Base-by-base conservation (phyloP, 345 rosid genomes). In the Syzygium aromaticum region DNA sequence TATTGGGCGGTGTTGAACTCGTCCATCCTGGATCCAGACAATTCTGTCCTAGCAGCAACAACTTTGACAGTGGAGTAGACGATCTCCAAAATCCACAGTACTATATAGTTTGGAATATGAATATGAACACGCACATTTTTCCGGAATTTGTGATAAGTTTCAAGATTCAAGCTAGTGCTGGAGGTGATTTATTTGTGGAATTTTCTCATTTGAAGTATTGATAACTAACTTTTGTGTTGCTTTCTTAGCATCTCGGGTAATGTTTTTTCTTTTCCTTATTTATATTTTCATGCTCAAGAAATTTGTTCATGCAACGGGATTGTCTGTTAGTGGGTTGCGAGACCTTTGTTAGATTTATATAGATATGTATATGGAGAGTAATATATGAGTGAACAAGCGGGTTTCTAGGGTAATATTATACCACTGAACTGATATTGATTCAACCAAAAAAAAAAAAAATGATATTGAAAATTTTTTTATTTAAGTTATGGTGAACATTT, bases 121-220 rank as follows among this genome's bases (percentile, higher is more conserved):
- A 98, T 92, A 89, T 94, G 92, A 94, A 90, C 91, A 92, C 99
- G 15, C 99, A 96, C 88, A 90, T 98, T 82, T 92, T 90, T 89
- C 98, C 99, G 0, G 99, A 98, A 89, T 96, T 90, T 92, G 92
- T 95, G 90, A 93, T 98, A 90, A 96, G 96, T 94, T 98, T 95
- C 98, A 98, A 93, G 95, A 89, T 92, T 91, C 89, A 92, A 27
- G 77, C 95, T 84, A 89, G 54, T 87, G 90, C 88, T 90, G 93
- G 92, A 96, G 99, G 99, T 98, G 93, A 95, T 91, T 85, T 80
- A 82, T 91, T 93, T 84, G 30, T 52, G 22, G 25, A 87, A 40
- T 27, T 83, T 87, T 77, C 52, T 27, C 38, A 8, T n/a, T 51
- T 52, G 14, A 51, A 78, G 51, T 51, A 30, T 46, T 27, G 52